Conservation (phyloP, 495 filamentous ascomycete species). For the Tuber brumale region DNA sequence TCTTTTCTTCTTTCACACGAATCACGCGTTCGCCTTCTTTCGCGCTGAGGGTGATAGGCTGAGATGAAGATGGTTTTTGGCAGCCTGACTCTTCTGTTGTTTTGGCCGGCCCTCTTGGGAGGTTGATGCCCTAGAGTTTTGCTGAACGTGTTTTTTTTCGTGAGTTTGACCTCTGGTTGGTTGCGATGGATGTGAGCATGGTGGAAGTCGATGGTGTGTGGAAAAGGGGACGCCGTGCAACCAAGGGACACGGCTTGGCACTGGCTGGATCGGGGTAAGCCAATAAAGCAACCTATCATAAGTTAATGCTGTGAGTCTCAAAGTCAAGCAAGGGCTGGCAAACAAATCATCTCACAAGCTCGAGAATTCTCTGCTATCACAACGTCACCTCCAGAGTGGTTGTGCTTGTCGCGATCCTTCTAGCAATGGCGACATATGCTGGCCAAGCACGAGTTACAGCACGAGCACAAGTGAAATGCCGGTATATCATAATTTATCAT, state of each 20-base stretch:
- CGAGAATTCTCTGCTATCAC: not conserved
- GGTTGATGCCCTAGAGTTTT: constrained; percentile 8
- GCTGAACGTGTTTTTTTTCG: constrained; percentile 1
- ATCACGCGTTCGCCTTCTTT: constrained; percentile 2
- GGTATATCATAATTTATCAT: not conserved
- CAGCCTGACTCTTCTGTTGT: not conserved
- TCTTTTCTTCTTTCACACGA: not conserved
- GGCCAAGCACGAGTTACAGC: not conserved
- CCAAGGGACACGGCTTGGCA: not conserved
- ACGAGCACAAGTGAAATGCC: not conserved
- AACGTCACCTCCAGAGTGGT: not conserved
- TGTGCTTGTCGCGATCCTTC: not conserved
- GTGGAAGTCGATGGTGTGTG: not conserved
- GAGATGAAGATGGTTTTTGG: not conserved
- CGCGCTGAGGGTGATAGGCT: not conserved
- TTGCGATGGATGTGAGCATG: not conserved
- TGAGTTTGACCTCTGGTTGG: not conserved
- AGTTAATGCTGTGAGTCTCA: not conserved
- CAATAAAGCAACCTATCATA: not conserved
- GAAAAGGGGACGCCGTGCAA: not conserved
- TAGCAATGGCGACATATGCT: not conserved
- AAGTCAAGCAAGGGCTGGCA: not conserved
- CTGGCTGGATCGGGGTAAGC: not conserved
- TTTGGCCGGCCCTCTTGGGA: not conserved
- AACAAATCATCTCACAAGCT: not conserved